Conservation (phyloP, 176 grass and related monocot genomes). For the Raddia guianensis region DNA sequence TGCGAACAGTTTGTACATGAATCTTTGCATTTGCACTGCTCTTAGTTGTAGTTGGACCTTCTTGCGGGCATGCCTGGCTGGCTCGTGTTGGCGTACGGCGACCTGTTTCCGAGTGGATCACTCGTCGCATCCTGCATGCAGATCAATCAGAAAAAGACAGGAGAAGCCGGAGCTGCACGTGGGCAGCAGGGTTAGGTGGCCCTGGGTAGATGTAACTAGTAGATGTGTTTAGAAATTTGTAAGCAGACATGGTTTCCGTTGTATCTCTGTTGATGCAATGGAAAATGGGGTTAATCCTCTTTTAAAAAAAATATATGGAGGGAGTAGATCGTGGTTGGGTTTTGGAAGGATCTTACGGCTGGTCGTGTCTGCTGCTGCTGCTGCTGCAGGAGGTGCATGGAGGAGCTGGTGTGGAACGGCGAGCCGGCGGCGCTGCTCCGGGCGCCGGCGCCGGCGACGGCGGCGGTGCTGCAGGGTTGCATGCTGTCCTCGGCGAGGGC, state of each 20-base stretch:
- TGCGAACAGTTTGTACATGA: background rate
- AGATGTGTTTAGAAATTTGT: too few species aligned
- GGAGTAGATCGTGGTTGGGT: background rate
- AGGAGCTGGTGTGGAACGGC: constrained; percentile 29
- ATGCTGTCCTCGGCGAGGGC: constrained; percentile 65
- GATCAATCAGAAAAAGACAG: too few species aligned
- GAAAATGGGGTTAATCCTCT: too few species aligned
- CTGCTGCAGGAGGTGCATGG: background rate
- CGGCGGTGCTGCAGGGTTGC: constrained; percentile 34
- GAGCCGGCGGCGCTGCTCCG: constrained; percentile 37
- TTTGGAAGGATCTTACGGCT: constrained; percentile 28
- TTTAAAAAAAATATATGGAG: too few species aligned
- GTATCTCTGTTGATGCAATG: too few species aligned
- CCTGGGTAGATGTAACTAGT: too few species aligned
- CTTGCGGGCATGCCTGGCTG: constrained; percentile 3
- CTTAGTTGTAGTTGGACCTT: constrained; percentile 47
- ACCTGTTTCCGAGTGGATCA: constrained; percentile 35
- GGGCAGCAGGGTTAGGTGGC: too few species aligned
- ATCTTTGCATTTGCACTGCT: background rate
- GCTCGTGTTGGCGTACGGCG: constrained; percentile 27
- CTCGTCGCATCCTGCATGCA: constrained; percentile 39
- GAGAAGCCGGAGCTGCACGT: too few species aligned
- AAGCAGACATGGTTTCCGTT: too few species aligned
- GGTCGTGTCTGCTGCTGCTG: constrained; percentile 1
- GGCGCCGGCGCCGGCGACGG: constrained; percentile 12